Conservation (phyloP, 1,284 basidiomycete species). For the Leccinum pseudoinsigne region DNA sequence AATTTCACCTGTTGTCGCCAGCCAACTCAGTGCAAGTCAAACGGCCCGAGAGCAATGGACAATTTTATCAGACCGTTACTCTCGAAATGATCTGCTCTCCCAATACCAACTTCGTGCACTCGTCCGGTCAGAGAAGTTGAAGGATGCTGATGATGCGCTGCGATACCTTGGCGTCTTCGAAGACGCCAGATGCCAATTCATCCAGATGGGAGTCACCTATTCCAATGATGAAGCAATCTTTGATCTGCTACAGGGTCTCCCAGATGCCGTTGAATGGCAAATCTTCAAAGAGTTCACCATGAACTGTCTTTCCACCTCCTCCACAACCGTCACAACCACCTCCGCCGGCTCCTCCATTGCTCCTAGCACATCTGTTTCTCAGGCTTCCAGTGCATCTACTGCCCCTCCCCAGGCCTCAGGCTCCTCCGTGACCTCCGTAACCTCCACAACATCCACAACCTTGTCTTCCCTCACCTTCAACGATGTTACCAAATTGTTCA, state of each 20-base stretch:
- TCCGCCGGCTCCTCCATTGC: too few relatives aligned
- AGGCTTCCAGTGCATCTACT: too few relatives aligned
- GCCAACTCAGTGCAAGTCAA: rapidly evolving
- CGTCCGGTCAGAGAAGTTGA: not conserved
- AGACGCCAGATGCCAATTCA: not conserved
- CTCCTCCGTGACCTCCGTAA: too few relatives aligned
- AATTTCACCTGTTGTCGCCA: not conserved
- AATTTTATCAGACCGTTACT: rapidly evolving
- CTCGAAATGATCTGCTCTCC: not conserved
- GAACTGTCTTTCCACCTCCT: too few relatives aligned
- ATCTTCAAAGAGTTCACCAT: too few relatives aligned
- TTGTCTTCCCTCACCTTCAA: too few relatives aligned
- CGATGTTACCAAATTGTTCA: too few relatives aligned
- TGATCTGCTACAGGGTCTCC: constrained; percentile 6
- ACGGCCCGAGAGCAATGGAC: not conserved
- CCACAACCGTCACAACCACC: too few relatives aligned
- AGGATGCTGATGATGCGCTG: not conserved
- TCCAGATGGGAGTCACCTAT: constrained; percentile 1
- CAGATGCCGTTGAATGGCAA: not conserved
- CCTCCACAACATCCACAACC: too few relatives aligned
- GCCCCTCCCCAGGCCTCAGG: too few relatives aligned
- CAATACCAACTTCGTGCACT: not conserved
- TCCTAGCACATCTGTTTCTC: too few relatives aligned
- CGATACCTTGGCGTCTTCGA: not conserved
- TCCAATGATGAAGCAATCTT: constrained; percentile 1